Conservation (phyloP, 352 stramenopile species). For the Peronospora farinosa region DNA sequence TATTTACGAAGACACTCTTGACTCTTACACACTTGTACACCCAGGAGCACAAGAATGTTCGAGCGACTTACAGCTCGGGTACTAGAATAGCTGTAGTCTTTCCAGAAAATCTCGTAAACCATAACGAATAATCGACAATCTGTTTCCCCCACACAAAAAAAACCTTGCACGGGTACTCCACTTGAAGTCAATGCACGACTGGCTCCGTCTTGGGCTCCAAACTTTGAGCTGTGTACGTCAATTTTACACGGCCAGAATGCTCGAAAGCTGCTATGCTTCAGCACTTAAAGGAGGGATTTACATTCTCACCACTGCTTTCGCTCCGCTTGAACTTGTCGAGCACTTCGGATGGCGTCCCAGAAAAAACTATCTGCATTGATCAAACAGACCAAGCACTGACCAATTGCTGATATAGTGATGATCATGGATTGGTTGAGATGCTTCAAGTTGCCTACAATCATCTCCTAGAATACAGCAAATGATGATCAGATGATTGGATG, state of each 20-base stretch:
- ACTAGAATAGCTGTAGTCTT: too few relatives aligned
- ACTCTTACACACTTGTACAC: too few relatives aligned
- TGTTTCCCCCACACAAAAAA: too few relatives aligned
- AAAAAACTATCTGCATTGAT: constrained; percentile 36
- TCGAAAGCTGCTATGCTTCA: constrained; percentile 7
- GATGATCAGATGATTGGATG: too few relatives aligned
- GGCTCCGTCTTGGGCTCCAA: not conserved
- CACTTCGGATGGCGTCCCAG: constrained; percentile 41
- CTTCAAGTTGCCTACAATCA: constrained; percentile 13
- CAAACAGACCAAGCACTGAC: too few relatives aligned
- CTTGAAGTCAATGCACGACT: constrained; percentile 1
- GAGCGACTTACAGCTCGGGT: too few relatives aligned
- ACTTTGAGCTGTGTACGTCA: constrained; percentile 7
- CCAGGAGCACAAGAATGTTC: too few relatives aligned
- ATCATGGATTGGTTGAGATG: constrained; percentile 8
- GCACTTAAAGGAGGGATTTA: not conserved
- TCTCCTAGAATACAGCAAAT: too few relatives aligned
- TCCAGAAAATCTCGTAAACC: too few relatives aligned
- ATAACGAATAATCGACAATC: too few relatives aligned
- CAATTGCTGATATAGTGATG: too few relatives aligned
- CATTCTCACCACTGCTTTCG: not conserved
- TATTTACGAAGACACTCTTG: too few relatives aligned
- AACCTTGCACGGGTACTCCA: constrained; percentile 51
- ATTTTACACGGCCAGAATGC: constrained; percentile 33
- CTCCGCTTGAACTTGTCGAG: constrained; percentile 27